A percentile compares a stretch with the other conserved stretches of the same genome.
These are phyloP conservation scores for Mucor velutinosus DNA, from an alignment of 371 early-diverging fungal genomes.

Conservation along the genomic window DNA sequence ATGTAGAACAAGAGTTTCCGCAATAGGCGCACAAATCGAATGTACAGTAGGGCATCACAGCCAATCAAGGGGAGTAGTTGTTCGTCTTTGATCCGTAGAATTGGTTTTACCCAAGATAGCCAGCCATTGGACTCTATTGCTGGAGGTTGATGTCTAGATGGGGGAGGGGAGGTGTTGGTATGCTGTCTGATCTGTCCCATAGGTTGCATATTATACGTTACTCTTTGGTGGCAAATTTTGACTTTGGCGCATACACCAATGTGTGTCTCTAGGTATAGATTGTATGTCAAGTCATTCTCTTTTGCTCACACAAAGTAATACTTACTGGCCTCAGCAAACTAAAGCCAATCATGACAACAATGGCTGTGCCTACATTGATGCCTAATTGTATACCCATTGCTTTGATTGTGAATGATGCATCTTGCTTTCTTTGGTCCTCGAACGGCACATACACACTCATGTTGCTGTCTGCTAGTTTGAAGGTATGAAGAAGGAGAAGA, in stretches of 20 bases:
- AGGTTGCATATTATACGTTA: conserved; percentile 13
- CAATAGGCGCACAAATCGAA: conserved; percentile 71
- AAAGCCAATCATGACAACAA: conserved; percentile 46
- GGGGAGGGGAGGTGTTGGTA: too few relatives aligned
- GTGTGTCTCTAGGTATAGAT: conserved; percentile 34
- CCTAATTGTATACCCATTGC: conserved; percentile 55
- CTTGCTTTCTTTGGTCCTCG: conserved; percentile 36
- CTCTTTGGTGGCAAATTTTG: conserved; percentile 39
- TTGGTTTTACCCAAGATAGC: conserved; percentile 69
- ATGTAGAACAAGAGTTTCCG: conserved; percentile 57
- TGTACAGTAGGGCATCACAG: conserved; percentile 77
- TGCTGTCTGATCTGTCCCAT: neutral
- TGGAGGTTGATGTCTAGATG: conserved; percentile 75
- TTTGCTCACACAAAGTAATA: too few relatives aligned
- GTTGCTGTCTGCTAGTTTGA: neutral
- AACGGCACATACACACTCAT: conserved; percentile 33
- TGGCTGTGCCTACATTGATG: conserved; percentile 50
- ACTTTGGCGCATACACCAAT: conserved; percentile 53
- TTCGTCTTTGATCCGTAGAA: conserved; percentile 60
- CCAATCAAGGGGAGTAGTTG: conserved; percentile 69
- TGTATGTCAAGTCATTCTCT: too few relatives aligned
- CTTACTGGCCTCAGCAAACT: conserved; percentile 50
- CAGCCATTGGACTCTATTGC: conserved; percentile 53
- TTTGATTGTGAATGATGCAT: conserved; percentile 41
- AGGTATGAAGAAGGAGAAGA: too few relatives aligned